A percentile compares a stretch with the other conserved stretches of the same genome.
These are phyloP conservation scores for Carpinus fangiana DNA, from an alignment of 306 rosid species.

Conservation along the genomic window DNA sequence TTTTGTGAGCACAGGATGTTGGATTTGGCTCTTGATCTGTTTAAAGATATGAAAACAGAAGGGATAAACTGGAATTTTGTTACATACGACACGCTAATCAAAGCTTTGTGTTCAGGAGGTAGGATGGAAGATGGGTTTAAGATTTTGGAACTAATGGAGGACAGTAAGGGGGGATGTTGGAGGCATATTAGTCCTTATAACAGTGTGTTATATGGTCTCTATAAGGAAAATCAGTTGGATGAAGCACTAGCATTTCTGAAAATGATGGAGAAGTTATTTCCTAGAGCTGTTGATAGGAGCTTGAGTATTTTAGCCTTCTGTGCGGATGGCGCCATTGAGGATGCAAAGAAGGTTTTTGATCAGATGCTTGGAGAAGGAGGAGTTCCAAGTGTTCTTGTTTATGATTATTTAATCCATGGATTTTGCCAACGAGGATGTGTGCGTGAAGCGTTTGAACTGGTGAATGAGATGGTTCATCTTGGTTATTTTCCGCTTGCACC, in stretches of 20 bases:
- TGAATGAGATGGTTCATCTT: slow-evolving; percentile 61
- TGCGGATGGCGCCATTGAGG: slow-evolving; percentile 44
- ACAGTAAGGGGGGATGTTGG: slow-evolving; percentile 46
- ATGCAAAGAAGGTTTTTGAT: slow-evolving; percentile 60
- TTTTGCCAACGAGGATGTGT: slow-evolving; percentile 45
- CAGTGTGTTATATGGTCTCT: slow-evolving; percentile 68
- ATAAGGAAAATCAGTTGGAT: slow-evolving; percentile 46
- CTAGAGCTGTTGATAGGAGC: slow-evolving; percentile 68
- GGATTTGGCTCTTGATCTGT: slow-evolving; percentile 66
- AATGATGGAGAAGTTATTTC: slow-evolving; percentile 54
- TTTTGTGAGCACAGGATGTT: slow-evolving; percentile 50
- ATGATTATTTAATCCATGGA: slow-evolving; percentile 48
- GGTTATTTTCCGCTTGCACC: slow-evolving; percentile 56
- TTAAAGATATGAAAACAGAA: slow-evolving; percentile 68
- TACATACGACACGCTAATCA: slow-evolving; percentile 53
- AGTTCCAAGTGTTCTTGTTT: slow-evolving; percentile 61
- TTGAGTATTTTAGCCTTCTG: slow-evolving; percentile 44
- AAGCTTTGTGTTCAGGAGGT: slow-evolving; percentile 65
- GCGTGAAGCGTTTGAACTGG: slow-evolving; percentile 58
- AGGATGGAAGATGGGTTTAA: slow-evolving; percentile 56
- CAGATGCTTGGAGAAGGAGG: slow-evolving; percentile 56
- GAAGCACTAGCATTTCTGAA: slow-evolving; percentile 57
- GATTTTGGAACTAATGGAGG: slow-evolving; percentile 70
- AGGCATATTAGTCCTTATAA: slow-evolving; percentile 70
- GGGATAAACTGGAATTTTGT: slow-evolving; percentile 59